Evolutionary conservation across 179 eudicot genomes (phyloP).

Genomic region (Heliamphora pulchella): DNA sequence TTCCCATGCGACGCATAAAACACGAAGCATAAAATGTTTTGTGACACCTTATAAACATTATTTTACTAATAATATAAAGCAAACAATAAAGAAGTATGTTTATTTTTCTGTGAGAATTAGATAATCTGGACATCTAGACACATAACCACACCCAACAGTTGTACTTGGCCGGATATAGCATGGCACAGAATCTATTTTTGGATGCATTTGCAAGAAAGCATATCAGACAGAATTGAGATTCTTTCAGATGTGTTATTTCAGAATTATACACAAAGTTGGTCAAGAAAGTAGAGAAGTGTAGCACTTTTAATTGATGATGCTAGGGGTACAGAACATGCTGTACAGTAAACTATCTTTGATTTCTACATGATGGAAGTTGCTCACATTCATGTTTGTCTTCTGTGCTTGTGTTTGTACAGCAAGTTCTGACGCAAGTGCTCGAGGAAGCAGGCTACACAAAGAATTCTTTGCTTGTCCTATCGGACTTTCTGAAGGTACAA

Average conservation of each 20-base stretch:
- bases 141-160: too few species aligned
- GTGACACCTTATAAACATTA: too few species aligned
- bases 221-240: background rate
- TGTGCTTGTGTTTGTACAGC: constrained; percentile 30
- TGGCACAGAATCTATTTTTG: too few species aligned
- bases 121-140: too few species aligned
- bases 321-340: background rate
- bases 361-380: background rate
- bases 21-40: too few species aligned
- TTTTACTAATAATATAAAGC: too few species aligned
- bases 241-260: background rate
- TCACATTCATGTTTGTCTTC: constrained; percentile 9
- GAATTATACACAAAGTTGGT: background rate
- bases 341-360: background rate
- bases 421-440: constrained; percentile 61
- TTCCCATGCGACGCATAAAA: too few species aligned
- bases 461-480: constrained; percentile 56
- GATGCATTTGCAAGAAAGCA: background rate
- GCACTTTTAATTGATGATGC: background rate
- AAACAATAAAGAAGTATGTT: too few species aligned
- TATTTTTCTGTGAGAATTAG: too few species aligned
- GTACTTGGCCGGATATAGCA: too few species aligned
- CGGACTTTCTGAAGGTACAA: constrained; percentile 78
- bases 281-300: background rate
- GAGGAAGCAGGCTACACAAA: constrained; percentile 80